Percentiles rank a stretch among this genome's conserved stretches.
Conservation (phyloP, 1,284 basidiomycete genomes). For the Pisolithus thermaeus region DNA sequence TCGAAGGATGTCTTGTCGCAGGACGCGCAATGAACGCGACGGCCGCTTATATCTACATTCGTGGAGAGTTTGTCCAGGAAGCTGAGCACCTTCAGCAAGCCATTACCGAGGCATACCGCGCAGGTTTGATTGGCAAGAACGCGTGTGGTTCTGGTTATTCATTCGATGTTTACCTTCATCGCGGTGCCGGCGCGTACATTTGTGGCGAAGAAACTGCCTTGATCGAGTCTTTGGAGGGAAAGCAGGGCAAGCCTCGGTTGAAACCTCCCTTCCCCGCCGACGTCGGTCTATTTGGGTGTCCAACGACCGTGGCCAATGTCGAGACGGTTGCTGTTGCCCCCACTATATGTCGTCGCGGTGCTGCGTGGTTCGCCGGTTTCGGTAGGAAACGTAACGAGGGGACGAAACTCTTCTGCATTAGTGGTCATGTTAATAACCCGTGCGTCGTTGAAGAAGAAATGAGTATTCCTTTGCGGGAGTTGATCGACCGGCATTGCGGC, state of each 20-base stretch:
- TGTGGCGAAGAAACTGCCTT: conserved; percentile 98
- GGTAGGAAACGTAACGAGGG: conserved; percentile 92
- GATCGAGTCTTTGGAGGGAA: conserved; percentile 95
- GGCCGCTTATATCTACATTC: conserved; percentile 98
- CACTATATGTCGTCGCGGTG: conserved; percentile 90
- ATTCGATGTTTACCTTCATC: conserved; percentile 97
- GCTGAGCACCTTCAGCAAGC: conserved; percentile 91
- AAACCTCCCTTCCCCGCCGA: conserved; percentile 99
- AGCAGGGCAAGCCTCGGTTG: conserved; percentile 95
- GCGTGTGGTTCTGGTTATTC: conserved; percentile 90
- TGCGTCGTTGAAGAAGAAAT: conserved; percentile 99
- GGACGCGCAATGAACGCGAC: conserved; percentile 98
- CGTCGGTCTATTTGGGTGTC: conserved; percentile 95
- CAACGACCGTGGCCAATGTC: conserved; percentile 96
- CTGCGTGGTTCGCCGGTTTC: conserved; percentile 90
- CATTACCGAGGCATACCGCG: conserved; percentile 91
- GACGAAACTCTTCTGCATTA: conserved; percentile 94
- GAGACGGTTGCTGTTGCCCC: conserved; percentile 98
- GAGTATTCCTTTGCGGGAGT: conserved; percentile 92
- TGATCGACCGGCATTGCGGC: conserved; percentile 96
- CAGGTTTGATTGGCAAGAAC: conserved; percentile 89
- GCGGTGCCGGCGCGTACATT: conserved; percentile 97
- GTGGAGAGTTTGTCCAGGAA: conserved; percentile 97
- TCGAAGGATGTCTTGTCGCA: conserved; percentile 96
- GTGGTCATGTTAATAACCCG: conserved; percentile 97